Percentiles rank a stretch among this genome's conserved stretches.
Evolutionary conservation across 306 rosid genomes (phyloP).

Genomic region (Vigna reflexopilosa): DNA sequence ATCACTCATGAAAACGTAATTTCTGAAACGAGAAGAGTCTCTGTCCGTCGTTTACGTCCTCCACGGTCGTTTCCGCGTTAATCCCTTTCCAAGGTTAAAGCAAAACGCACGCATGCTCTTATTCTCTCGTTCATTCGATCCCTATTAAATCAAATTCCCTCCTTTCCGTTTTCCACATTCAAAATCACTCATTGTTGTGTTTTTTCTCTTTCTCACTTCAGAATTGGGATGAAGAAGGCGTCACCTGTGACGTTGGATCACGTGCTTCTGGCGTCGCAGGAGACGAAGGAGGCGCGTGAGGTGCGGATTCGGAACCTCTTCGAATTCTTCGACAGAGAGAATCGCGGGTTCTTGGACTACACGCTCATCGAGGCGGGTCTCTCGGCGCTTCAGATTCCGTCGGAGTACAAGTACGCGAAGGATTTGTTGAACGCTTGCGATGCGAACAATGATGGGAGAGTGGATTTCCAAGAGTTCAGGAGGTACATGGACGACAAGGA

Average conservation of each 20-base stretch:
- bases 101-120: conserved; percentile 27
- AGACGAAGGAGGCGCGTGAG: conserved; percentile 86
- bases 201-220: neutral
- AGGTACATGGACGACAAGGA: conserved; percentile 94
- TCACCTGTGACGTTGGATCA: conserved; percentile 88
- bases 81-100: conserved; percentile 35
- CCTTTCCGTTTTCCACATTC: neutral
- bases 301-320: conserved; percentile 68
- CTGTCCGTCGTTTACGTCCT: conserved; percentile 38
- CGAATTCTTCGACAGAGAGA: conserved; percentile 73
- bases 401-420: conserved; percentile 84
- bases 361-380: conserved; percentile 81
- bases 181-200: neutral
- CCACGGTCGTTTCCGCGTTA: conserved; percentile 41
- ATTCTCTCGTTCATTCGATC: conserved; percentile 44
- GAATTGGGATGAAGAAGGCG: conserved; percentile 44
- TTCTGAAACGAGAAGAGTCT: conserved; percentile 34
- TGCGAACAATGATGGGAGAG: conserved; percentile 76
- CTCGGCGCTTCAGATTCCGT: conserved; percentile 80
- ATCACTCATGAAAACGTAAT: conserved; percentile 36
- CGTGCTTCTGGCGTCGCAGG: conserved; percentile 80
- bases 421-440: conserved; percentile 86
- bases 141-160: neutral
- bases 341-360: conserved; percentile 70
- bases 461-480: conserved; percentile 77